phyloP scores from a whole-genome alignment of 495 filamentous ascomycete species.

The Penicillium crystallinum region DNA sequence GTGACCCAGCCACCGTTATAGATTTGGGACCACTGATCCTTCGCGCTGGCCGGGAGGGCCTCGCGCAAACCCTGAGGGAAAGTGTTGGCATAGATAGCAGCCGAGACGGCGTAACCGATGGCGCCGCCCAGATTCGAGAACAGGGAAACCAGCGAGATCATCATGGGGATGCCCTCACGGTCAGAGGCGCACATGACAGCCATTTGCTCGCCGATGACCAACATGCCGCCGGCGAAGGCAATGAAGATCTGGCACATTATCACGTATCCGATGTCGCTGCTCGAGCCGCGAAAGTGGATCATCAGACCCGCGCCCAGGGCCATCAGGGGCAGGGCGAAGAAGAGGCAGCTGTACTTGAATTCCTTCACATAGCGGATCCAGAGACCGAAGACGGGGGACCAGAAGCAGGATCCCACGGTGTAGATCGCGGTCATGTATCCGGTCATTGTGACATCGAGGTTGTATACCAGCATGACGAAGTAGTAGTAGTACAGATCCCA shows the following conservation, averaged over 20 bases:
- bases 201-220: conserved; percentile 49
- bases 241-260: conserved; percentile 76
- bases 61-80: conserved; percentile 50
- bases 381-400: conserved; percentile 50
- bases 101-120: conserved; percentile 54
- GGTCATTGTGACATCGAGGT: conserved; percentile 49
- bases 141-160: conserved; percentile 57
- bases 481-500: conserved; percentile 65
- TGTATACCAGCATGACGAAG: conserved; percentile 68
- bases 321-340: conserved; percentile 58
- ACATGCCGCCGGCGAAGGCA: conserved; percentile 51
- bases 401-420: conserved; percentile 63
- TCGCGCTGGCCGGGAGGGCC: conserved; percentile 31
- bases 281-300: conserved; percentile 63
- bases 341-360: conserved; percentile 54
- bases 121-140: conserved; percentile 62
- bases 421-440: conserved; percentile 66
- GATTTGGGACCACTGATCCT: conserved; percentile 38
- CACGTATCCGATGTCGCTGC: conserved; percentile 56
- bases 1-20: conserved; percentile 34
- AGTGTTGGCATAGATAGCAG: conserved; percentile 58
- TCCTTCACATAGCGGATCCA: conserved; percentile 51
- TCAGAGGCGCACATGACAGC: conserved; percentile 58
- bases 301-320: conserved; percentile 61
- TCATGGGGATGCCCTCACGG: conserved; percentile 56